Conservation (phyloP, 2,329 filamentous ascomycete genomes). For the Aschersonia sp. region DNA sequence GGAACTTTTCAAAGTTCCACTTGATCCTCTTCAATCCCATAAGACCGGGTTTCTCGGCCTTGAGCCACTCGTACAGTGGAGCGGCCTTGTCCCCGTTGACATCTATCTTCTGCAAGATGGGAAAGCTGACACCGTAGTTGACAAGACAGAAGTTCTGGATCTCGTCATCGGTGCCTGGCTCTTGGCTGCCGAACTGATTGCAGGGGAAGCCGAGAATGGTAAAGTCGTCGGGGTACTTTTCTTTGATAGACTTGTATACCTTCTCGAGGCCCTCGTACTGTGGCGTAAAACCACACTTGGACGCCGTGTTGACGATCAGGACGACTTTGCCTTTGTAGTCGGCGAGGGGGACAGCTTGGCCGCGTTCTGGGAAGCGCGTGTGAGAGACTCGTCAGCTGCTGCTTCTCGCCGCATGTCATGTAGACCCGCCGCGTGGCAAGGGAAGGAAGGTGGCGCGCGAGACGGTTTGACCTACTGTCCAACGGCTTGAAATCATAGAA, state of each 20-base stretch:
- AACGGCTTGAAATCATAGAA: slow-evolving; percentile 80
- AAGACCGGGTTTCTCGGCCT: slow-evolving; percentile 61
- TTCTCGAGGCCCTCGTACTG: slow-evolving; percentile 86
- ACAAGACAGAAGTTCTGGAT: slow-evolving; percentile 77
- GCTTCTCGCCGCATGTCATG: background rate
- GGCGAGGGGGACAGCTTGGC: slow-evolving; percentile 52
- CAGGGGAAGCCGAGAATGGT: slow-evolving; percentile 89
- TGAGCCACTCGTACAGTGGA: slow-evolving; percentile 51
- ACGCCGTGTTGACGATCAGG: slow-evolving; percentile 92
- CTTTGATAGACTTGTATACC: slow-evolving; percentile 67
- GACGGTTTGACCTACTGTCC: slow-evolving; percentile 41
- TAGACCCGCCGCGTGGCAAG: background rate
- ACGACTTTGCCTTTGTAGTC: slow-evolving; percentile 83
- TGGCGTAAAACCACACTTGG: slow-evolving; percentile 96
- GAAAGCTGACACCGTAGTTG: slow-evolving; percentile 87
- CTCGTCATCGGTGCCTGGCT: slow-evolving; percentile 69
- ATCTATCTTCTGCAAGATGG: slow-evolving; percentile 80
- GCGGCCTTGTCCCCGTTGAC: slow-evolving; percentile 78
- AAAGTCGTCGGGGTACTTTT: slow-evolving; percentile 60
- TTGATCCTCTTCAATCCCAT: slow-evolving; percentile 84
- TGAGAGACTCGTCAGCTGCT: background rate
- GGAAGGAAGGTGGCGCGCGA: background rate
- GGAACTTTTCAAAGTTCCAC: slow-evolving; percentile 99
- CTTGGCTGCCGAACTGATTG: slow-evolving; percentile 92
- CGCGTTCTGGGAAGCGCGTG: slow-evolving; percentile 26